These are phyloP conservation scores for Suhomyces pyralidae DNA, from an alignment of 805 yeast species.

Conservation along the genomic window DNA sequence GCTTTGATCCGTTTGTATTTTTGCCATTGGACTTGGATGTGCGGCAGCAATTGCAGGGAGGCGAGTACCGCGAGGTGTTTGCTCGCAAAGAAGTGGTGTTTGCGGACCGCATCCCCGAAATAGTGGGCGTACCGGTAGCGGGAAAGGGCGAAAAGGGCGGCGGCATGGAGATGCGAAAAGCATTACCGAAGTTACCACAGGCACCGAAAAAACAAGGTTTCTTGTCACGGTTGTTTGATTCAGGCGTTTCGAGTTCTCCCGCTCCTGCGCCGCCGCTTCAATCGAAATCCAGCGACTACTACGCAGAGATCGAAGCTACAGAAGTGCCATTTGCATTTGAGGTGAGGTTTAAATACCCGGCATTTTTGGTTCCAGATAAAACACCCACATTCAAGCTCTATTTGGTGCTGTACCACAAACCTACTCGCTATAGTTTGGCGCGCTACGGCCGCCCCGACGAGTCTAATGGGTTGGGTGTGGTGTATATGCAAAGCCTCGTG, in stretches of 20 bases:
- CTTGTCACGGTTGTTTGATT: conserved; percentile 26
- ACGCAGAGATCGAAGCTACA: conserved; percentile 25
- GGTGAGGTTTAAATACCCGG: conserved; percentile 46
- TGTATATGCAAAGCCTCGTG: conserved; percentile 41
- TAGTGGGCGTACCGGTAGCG: conserved; percentile 30
- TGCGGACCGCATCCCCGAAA: conserved; percentile 40
- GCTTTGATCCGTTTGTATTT: conserved; percentile 50
- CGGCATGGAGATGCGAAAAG: conserved; percentile 15
- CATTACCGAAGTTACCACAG: conserved; percentile 17
- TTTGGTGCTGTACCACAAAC: conserved; percentile 27
- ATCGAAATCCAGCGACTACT: conserved; percentile 3
- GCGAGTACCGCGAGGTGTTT: conserved; percentile 39
- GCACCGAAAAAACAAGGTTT: conserved; percentile 22
- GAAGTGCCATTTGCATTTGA: conserved; percentile 46
- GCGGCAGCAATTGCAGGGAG: conserved; percentile 18
- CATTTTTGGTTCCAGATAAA: conserved; percentile 44
- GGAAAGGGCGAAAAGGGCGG: not conserved
- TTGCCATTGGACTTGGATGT: conserved; percentile 46
- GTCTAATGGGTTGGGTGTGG: conserved; percentile 45
- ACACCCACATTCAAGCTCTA: conserved; percentile 34
- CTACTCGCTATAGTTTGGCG: conserved; percentile 27
- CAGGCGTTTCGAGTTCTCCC: not conserved
- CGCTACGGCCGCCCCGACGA: conserved; percentile 35
- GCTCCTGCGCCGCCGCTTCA: not conserved
- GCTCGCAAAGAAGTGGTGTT: conserved; percentile 42